These are phyloP conservation scores for Pholiota conissans DNA, from an alignment of 768 basidiomycete genomes.

Conservation along the genomic window DNA sequence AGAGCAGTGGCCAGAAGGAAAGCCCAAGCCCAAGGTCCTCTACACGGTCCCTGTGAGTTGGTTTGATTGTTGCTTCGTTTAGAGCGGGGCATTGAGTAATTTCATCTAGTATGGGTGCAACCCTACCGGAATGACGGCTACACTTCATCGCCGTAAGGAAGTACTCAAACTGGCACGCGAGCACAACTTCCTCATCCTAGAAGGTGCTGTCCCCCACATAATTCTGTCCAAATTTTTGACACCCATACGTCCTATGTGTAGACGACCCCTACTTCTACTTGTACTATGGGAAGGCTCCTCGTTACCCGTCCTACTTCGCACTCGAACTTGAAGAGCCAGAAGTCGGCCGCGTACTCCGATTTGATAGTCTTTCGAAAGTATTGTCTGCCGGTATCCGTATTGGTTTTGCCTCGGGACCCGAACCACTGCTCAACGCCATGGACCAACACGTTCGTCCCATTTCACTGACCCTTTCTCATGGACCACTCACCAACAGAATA, in stretches of 20 bases:
- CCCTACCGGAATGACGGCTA: constrained; percentile 80
- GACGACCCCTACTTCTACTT: constrained; percentile 75
- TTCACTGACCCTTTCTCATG: neutral
- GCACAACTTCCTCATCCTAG: constrained; percentile 80
- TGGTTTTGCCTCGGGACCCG: constrained; percentile 81
- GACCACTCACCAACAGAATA: constrained; percentile 6
- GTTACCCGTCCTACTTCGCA: constrained; percentile 79
- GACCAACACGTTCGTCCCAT: constrained; percentile 53
- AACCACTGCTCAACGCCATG: constrained; percentile 62
- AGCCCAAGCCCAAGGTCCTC: constrained; percentile 72
- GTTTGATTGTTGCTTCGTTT: neutral
- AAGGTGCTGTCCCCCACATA: constrained; percentile 51
- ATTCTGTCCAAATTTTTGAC: neutral
- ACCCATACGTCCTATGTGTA: neutral
- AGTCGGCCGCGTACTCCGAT: constrained; percentile 79
- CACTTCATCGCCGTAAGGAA: constrained; percentile 66
- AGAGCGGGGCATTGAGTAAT: neutral
- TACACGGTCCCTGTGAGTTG: constrained; percentile 75
- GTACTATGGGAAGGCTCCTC: constrained; percentile 66
- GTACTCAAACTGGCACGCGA: constrained; percentile 71
- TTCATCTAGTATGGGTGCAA: constrained; percentile 73
- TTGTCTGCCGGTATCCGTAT: constrained; percentile 76
- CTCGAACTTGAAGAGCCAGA: constrained; percentile 69
- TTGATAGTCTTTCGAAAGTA: constrained; percentile 90
- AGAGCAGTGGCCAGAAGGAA: constrained; percentile 71